Evolutionary conservation across 805 yeast genomes (phyloP).

Genomic region (Metschnikowia chrysomelidarum): DNA sequence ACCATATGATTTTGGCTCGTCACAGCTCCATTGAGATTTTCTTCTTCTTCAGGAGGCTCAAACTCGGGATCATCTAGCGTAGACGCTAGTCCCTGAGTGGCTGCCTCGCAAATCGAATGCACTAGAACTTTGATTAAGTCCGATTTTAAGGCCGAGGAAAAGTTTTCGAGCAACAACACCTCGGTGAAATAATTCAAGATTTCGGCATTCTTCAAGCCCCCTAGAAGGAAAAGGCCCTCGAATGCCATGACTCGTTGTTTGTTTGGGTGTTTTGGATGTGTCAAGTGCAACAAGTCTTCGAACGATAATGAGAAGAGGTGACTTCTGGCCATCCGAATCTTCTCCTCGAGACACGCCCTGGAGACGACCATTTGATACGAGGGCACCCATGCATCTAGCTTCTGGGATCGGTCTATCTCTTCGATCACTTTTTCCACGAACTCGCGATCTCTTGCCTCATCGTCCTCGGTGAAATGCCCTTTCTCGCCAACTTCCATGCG

Average conservation of each 20-base stretch:
- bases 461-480: constrained; percentile 4
- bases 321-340: constrained; percentile 53
- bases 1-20: constrained; percentile 37
- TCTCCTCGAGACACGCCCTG: constrained; percentile 54
- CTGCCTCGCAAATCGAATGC: constrained; percentile 61
- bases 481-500: constrained; percentile 3
- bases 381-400: constrained; percentile 86
- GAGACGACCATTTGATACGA: constrained; percentile 61
- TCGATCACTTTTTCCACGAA: constrained; percentile 38
- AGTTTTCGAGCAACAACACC: constrained; percentile 49
- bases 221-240: constrained; percentile 64
- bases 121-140: constrained; percentile 48
- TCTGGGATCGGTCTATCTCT: constrained; percentile 71
- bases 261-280: constrained; percentile 44
- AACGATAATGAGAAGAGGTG: constrained; percentile 54
- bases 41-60: constrained; percentile 30
- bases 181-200: constrained; percentile 63
- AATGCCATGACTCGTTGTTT: constrained; percentile 68
- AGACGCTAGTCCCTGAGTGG: constrained; percentile 58
- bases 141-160: constrained; percentile 49
- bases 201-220: constrained; percentile 68
- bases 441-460: constrained; percentile 12
- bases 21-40: constrained; percentile 15
- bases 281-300: constrained; percentile 53
- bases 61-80: constrained; percentile 67